Evolutionary conservation across 2,329 filamentous ascomycete genomes (phyloP).

Genomic region (Aspergillus eucalypticola): DNA sequence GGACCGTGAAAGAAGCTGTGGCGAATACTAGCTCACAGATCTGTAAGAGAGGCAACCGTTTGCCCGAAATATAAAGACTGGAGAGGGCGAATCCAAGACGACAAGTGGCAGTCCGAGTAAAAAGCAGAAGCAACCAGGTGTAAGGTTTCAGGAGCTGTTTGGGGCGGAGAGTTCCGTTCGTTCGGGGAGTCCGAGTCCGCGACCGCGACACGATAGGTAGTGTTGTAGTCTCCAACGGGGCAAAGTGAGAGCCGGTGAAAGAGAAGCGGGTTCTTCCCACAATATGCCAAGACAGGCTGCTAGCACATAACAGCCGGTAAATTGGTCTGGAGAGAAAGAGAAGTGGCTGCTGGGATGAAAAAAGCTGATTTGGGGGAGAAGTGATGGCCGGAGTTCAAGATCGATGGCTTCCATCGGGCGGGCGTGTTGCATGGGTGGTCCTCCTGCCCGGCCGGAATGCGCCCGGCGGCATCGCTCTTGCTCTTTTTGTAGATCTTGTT

Average conservation of each 20-base stretch:
- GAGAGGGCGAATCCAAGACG: neutral
- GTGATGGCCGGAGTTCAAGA: neutral
- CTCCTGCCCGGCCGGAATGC: constrained; percentile 12
- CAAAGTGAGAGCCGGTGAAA: neutral
- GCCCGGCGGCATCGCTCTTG: neutral
- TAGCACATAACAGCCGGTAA: neutral
- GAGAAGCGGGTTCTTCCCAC: neutral
- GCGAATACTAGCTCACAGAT: neutral
- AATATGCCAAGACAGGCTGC: neutral
- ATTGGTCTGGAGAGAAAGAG: neutral
- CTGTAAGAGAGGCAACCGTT: neutral
- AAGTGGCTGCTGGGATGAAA: constrained; percentile 9
- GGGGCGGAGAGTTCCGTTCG: constrained; percentile 12
- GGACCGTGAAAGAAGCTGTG: neutral
- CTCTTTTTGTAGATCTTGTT: no score
- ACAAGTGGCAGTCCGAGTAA: neutral
- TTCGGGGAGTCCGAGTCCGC: constrained; percentile 26
- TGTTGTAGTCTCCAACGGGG: constrained; percentile 3
- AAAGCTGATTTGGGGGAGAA: constrained; percentile 7
- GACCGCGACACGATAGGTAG: constrained; percentile 14
- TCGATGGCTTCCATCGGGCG: neutral
- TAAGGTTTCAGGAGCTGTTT: neutral
- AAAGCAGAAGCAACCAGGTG: neutral
- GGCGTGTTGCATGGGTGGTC: constrained; percentile 16
- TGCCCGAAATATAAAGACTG: neutral